These are phyloP conservation scores for Immersiella caudata DNA, from an alignment of 495 filamentous ascomycete species.

Conservation along the genomic window DNA sequence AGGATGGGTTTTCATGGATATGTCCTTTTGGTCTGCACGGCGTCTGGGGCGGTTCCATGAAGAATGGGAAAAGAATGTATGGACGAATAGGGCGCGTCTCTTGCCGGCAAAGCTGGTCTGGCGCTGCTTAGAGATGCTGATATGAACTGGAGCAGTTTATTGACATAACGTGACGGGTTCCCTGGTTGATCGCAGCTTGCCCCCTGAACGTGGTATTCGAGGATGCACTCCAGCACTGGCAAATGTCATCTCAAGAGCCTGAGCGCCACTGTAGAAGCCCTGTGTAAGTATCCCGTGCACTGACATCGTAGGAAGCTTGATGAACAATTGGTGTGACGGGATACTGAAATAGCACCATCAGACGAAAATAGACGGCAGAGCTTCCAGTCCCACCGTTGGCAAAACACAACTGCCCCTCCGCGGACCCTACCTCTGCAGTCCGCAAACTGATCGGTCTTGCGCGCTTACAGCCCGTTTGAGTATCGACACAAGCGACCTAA, in stretches of 20 bases:
- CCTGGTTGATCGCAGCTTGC: neutral
- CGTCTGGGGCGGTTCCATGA: conserved; percentile 23
- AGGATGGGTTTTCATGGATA: conserved; percentile 19
- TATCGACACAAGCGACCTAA: neutral
- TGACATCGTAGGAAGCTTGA: neutral
- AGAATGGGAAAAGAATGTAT: conserved; percentile 28
- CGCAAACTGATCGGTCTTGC: neutral
- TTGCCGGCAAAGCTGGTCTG: neutral
- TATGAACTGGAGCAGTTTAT: neutral
- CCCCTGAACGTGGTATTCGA: no score
- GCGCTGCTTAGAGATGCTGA: neutral
- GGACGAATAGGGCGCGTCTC: conserved; percentile 19
- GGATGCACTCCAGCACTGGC: no score
- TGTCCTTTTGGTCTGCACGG: conserved; percentile 32
- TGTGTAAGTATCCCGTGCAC: neutral
- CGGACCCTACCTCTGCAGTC: neutral
- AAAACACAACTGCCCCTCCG: neutral
- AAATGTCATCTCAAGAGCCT: neutral
- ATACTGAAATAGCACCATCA: conserved; percentile 9
- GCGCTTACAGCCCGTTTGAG: neutral
- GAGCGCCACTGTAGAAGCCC: no score
- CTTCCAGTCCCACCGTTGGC: neutral
- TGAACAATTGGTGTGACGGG: conserved; percentile 2
- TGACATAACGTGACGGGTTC: neutral
- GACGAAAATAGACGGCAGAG: conserved; percentile 13